Base-by-base conservation (phyloP, 805 yeast genomes). In the Barnettozyma botsteinii region DNA sequence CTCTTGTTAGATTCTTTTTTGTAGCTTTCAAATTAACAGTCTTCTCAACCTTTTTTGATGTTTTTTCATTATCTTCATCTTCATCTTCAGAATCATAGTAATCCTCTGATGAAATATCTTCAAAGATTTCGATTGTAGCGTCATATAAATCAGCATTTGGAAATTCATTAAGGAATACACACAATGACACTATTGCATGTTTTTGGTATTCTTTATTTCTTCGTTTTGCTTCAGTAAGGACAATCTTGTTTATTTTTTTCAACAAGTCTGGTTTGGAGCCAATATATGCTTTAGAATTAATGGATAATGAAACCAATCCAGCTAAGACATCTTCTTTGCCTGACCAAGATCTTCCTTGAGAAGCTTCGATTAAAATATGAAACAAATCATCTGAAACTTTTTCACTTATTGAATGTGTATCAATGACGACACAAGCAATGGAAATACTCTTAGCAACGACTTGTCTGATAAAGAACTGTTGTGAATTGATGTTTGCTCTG, bases 301-400 rank as follows among this genome's bases (percentile, higher is more conserved):
- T 52, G 0, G 81, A 55, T 24, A 84, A 66, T 2, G 75, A 61
- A 0, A 85, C 82, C 39, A 89, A 62, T 0, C 96, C 85, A 27
- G 76, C 77, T 15, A 87, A 64, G 1, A 93, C 72, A 22, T 69
- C 60, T 50, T 88, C 96, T 53, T 91, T 91, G 6, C 97, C 98
- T 13, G 71, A 70, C 93, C 96, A 91, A 9, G 91, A 74, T 44
- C 94, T 75, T 1, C 96, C 96, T 40, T 70, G 67, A 40, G 79
- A 69, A 0, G 94, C 77, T 22, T 69, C 70, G 14, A 84, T 56
- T 33, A 86, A 64, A 7, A 78, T 64, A 0, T 65, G 60, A 42
- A 84, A 74, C 14, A 86, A 56, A 14, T 50, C 56, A 3, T 55
- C 55, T 18, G 49, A 29, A 21, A 50, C 57, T 4, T 56, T 46